Base-by-base conservation (phyloP, 352 stramenopile species). In the Phytophthora europaea region DNA sequence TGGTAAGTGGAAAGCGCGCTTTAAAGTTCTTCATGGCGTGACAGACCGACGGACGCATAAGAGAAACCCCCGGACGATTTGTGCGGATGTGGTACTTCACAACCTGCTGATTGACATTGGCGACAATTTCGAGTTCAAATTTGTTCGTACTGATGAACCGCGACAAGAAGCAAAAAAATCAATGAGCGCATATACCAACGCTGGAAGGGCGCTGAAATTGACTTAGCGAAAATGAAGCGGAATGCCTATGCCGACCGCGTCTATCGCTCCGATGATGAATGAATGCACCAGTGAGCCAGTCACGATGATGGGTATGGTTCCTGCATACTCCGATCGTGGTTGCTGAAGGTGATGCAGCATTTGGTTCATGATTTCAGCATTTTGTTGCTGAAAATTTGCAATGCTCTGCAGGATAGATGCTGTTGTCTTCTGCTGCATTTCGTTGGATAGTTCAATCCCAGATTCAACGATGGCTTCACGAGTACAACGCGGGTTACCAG, bases 121-220 rank as follows among this genome's bases (percentile, higher is more conserved):
- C n/a, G n/a, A n/a, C n/a, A n/a, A n/a, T n/a, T n/a, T n/a, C n/a
- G n/a, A n/a, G n/a, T n/a, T n/a, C n/a, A n/a, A n/a, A n/a, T n/a
- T n/a, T n/a, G n/a, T n/a, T n/a, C n/a, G n/a, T n/a, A n/a, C n/a
- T n/a, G n/a, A n/a, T n/a, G 23, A 57, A 57, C 8, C 15, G 2
- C 12, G 26, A 23, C 23, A 22, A 4, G 51, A 57, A 4, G 26
- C 52, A 2, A 59, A 26, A 9, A 5, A 26, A 2, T 13, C 31
- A 10, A 59, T 59, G 52, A 4, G 2, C 6, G 10, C 52, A 31
- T 59, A 47, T 16, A 23, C 15, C 52, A 59, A 23, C 28, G 28
- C 16, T 59, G 52, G 31, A 28, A 59, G 26, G 26, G 52, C 45
- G 52, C 12, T 23, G 52, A 59, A 45, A 26, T 45, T 45, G 51